These are phyloP conservation scores for Scenedesmus sp. DNA, from an alignment of 163 green algal genomes.

Conservation along the genomic window DNA sequence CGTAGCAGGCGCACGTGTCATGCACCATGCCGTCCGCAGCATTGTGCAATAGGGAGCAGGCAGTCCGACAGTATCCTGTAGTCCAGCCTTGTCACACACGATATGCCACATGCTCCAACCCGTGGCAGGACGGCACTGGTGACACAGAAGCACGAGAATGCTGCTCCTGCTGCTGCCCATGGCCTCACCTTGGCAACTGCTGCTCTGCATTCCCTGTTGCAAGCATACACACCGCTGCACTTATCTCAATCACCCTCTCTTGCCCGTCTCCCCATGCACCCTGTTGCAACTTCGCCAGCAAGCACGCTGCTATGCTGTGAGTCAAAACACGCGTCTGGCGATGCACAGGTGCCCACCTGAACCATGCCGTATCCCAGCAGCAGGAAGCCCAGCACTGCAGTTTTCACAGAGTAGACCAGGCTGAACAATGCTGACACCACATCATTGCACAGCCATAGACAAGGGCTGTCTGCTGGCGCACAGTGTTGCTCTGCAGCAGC, in stretches of 20 bases:
- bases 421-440: conserved; percentile 39
- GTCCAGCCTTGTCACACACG: too few relatives aligned
- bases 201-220: neutral
- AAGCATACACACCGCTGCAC: neutral
- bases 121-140: too few relatives aligned
- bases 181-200: neutral
- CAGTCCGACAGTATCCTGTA: too few relatives aligned
- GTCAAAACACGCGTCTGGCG: too few relatives aligned
- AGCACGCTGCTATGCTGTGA: neutral
- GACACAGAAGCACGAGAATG: too few relatives aligned
- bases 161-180: too few relatives aligned
- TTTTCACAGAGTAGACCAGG: conserved; percentile 33
- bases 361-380: conserved; percentile 29
- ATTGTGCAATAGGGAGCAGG: too few relatives aligned
- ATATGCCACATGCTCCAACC: too few relatives aligned
- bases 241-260: too few relatives aligned
- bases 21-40: too few relatives aligned
- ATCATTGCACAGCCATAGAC: conserved; percentile 26
- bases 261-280: neutral
- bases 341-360: neutral
- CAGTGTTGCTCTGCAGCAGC: neutral
- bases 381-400: conserved; percentile 43
- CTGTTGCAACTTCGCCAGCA: neutral
- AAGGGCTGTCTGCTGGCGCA: neutral
- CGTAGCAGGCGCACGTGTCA: too few relatives aligned